Evolutionary conservation across 768 basidiomycete species (phyloP).

Genomic region (Amanita phalloides): DNA sequence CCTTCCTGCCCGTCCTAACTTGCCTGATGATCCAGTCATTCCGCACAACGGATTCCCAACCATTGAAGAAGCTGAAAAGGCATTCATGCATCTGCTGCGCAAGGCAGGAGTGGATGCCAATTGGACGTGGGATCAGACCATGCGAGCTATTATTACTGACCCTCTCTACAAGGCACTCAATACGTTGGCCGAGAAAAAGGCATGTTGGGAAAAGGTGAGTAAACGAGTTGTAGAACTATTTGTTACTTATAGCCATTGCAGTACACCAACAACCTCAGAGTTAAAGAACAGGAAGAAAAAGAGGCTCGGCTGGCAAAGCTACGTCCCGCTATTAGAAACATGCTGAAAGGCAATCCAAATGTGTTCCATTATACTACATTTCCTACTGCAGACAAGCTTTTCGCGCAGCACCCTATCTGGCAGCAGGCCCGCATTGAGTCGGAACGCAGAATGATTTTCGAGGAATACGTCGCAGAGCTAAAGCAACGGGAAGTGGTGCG

Average conservation of each 20-base stretch:
- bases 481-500: conserved; percentile 84
- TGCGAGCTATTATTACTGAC: conserved; percentile 97
- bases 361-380: conserved; percentile 92
- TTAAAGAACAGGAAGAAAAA: conserved; percentile 78
- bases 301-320: conserved; percentile 77
- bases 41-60: conserved; percentile 86
- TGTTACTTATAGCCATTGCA: conserved; percentile 18
- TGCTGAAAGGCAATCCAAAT: conserved; percentile 79
- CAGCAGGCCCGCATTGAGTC: conserved; percentile 75
- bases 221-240: neutral
- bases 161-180: conserved; percentile 92
- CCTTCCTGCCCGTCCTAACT: conserved; percentile 63
- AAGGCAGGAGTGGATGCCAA: conserved; percentile 85
- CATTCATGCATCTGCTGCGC: conserved; percentile 82
- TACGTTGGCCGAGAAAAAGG: conserved; percentile 90
- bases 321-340: conserved; percentile 76
- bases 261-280: conserved; percentile 71
- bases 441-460: conserved; percentile 81
- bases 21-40: conserved; percentile 81
- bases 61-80: conserved; percentile 85
- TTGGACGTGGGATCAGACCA: conserved; percentile 98
- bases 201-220: conserved; percentile 84
- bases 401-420: conserved; percentile 87
- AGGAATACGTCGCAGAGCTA: conserved; percentile 82
- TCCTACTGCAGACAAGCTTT: conserved; percentile 77